Evolutionary conservation across 352 stramenopile species (phyloP).

Genomic region (Phytophthora idaei): DNA sequence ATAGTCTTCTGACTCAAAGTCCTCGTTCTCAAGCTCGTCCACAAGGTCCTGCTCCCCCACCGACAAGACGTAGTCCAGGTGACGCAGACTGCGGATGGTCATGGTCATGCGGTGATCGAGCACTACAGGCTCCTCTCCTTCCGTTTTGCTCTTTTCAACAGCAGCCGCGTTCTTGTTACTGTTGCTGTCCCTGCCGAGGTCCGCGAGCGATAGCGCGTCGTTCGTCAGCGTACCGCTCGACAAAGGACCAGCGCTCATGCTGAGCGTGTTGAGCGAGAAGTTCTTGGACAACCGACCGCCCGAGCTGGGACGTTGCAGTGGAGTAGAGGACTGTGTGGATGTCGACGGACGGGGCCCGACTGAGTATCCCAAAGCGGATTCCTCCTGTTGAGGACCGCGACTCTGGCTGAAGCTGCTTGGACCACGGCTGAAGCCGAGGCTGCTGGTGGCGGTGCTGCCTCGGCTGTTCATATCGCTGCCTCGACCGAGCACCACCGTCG

Average conservation of each 20-base stretch:
- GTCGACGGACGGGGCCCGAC: conserved; percentile 29
- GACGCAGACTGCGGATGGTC: conserved; percentile 43
- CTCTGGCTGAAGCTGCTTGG: conserved; percentile 29
- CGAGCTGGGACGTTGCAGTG: conserved; percentile 23
- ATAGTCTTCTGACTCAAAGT: conserved; percentile 31
- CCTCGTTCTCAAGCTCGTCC: conserved; percentile 39
- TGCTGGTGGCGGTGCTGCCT: conserved; percentile 26
- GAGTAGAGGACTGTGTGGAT: conserved; percentile 25
- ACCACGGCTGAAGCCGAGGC: conserved; percentile 22
- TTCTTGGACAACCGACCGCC: conserved; percentile 25
- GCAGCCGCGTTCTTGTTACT: conserved; percentile 8
- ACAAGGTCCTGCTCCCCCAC: conserved; percentile 41
- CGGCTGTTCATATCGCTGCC: conserved; percentile 36
- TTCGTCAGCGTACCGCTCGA: conserved; percentile 35
- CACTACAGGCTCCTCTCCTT: conserved; percentile 49
- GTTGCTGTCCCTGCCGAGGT: conserved; percentile 33
- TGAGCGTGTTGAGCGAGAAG: conserved; percentile 22
- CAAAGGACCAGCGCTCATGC: conserved; percentile 25
- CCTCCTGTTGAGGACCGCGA: conserved; percentile 23
- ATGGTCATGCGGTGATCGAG: conserved; percentile 49
- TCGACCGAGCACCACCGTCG: conserved; percentile 37
- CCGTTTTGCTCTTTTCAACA: conserved; percentile 9
- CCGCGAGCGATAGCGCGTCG: conserved; percentile 53
- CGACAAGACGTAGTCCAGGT: conserved; percentile 52
- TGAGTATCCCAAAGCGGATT: conserved; percentile 28